Evolutionary conservation across 1,139 yeast species (phyloP).

Genomic region (Saccharomyces pastorianus): DNA sequence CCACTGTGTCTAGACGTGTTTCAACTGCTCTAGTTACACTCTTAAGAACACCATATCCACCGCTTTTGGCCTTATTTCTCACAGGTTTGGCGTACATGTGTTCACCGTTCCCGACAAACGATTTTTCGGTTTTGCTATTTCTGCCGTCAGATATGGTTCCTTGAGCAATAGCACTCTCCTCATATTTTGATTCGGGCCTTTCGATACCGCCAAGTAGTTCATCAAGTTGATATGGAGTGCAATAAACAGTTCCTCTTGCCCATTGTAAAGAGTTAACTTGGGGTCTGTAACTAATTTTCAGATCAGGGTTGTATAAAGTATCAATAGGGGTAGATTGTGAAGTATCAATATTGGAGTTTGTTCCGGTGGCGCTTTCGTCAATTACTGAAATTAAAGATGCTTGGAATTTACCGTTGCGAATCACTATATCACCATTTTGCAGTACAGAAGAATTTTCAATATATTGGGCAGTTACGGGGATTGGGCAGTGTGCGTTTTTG

Average conservation of each 20-base stretch:
- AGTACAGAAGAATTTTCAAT: conserved; percentile 43
- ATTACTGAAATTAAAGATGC: conserved; percentile 46
- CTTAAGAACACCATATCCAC: conserved; percentile 34
- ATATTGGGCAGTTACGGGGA: conserved; percentile 35
- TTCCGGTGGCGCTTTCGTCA: conserved; percentile 31
- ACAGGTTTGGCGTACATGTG: conserved; percentile 45
- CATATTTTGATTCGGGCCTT: conserved; percentile 44
- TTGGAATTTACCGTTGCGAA: conserved; percentile 51
- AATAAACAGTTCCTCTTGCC: conserved; percentile 68
- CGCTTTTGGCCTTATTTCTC: conserved; percentile 31
- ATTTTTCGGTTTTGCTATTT: conserved; percentile 13
- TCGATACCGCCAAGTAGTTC: conserved; percentile 53
- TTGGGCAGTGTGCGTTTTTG: conserved; percentile 36
- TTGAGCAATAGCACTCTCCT: conserved; percentile 49
- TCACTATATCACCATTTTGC: conserved; percentile 63
- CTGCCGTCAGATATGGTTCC: conserved; percentile 40
- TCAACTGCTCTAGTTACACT: conserved; percentile 43
- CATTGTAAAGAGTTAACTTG: conserved; percentile 72
- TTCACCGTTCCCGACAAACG: conserved; percentile 18
- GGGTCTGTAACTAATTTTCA: conserved; percentile 71
- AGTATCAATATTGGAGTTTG: conserved; percentile 26
- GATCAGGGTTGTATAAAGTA: conserved; percentile 49
- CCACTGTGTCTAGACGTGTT: conserved; percentile 45
- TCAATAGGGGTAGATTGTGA: conserved; percentile 32
- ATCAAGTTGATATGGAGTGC: conserved; percentile 52